These are phyloP conservation scores for Penicillium lividum DNA, from an alignment of 495 filamentous ascomycete genomes.

Conservation along the genomic window DNA sequence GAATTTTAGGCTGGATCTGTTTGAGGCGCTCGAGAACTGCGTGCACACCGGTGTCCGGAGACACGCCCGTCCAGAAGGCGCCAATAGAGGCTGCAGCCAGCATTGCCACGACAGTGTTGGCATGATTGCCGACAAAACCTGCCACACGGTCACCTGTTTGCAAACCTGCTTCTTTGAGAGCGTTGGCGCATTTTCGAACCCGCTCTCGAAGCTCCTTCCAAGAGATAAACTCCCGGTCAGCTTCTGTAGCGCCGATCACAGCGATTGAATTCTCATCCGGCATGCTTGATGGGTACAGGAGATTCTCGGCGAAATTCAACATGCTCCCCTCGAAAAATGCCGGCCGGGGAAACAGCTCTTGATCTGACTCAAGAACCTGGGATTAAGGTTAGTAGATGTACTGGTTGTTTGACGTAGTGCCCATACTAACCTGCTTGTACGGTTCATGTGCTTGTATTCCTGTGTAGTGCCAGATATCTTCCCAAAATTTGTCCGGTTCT, in stretches of 20 bases:
- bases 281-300: slow-evolving; percentile 69
- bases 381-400: slow-evolving; percentile 7
- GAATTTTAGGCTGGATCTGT: slow-evolving; percentile 76
- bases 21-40: slow-evolving; percentile 78
- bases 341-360: slow-evolving; percentile 81
- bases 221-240: slow-evolving; percentile 63
- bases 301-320: slow-evolving; percentile 91
- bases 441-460: slow-evolving; percentile 66
- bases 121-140: slow-evolving; percentile 86
- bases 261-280: slow-evolving; percentile 60
- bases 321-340: slow-evolving; percentile 76
- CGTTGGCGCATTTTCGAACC: slow-evolving; percentile 70
- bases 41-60: slow-evolving; percentile 77
- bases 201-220: slow-evolving; percentile 80
- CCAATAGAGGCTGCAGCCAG: slow-evolving; percentile 77
- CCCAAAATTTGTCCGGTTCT: slow-evolving; percentile 78
- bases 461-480: slow-evolving; percentile 79
- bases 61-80: slow-evolving; percentile 89
- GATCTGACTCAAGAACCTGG: slow-evolving; percentile 66
- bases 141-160: slow-evolving; percentile 72
- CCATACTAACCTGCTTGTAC: slow-evolving; percentile 57
- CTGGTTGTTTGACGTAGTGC: background rate
- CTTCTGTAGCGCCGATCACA: slow-evolving; percentile 75
- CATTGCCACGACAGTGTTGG: slow-evolving; percentile 82
- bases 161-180: slow-evolving; percentile 63